These are phyloP conservation scores for Phaeolepiota aurea DNA, from an alignment of 768 basidiomycete species.

Conservation along the genomic window DNA sequence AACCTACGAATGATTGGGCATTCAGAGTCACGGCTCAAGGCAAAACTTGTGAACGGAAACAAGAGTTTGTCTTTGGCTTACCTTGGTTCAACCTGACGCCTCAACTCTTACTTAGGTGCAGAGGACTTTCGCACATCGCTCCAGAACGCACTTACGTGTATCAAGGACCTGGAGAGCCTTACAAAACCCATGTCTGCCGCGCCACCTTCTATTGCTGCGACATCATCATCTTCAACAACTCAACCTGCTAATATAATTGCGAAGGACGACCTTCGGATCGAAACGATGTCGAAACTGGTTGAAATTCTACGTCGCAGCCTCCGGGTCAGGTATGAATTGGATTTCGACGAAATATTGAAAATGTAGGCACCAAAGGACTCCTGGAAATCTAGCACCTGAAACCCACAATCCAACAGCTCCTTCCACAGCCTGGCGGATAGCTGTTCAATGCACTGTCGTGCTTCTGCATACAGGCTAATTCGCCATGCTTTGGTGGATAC, in stretches of 20 bases:
- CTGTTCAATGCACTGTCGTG: slow-evolving; percentile 63
- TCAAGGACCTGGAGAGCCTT: slow-evolving; percentile 48
- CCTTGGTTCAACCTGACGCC: slow-evolving; percentile 6
- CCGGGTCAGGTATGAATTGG: slow-evolving; percentile 70
- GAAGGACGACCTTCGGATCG: slow-evolving; percentile 46
- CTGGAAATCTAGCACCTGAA: slow-evolving; percentile 1
- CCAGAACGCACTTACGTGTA: slow-evolving; percentile 49
- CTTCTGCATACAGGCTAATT: slow-evolving; percentile 77
- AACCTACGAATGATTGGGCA: slow-evolving; percentile 6
- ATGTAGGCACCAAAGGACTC: slow-evolving; percentile 43
- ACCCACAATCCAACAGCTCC: slow-evolving; percentile 41
- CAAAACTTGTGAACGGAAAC: neutral
- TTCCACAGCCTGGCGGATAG: slow-evolving; percentile 71
- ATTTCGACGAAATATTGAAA: slow-evolving; percentile 59
- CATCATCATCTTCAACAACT: slow-evolving; percentile 21
- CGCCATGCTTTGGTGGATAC: slow-evolving; percentile 70
- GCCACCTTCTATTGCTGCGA: slow-evolving; percentile 3
- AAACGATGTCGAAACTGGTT: slow-evolving; percentile 58
- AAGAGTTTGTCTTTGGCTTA: no score
- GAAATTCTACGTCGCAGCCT: slow-evolving; percentile 59
- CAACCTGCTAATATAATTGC: slow-evolving; percentile 18
- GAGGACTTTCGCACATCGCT: slow-evolving; percentile 63
- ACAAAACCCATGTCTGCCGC: slow-evolving; percentile 15
- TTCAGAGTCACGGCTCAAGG: slow-evolving; percentile 13
- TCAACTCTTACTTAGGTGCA: slow-evolving; percentile 7